phyloP scores from a whole-genome alignment of 306 rosid genomes.

The Citrullus colocynthis region DNA sequence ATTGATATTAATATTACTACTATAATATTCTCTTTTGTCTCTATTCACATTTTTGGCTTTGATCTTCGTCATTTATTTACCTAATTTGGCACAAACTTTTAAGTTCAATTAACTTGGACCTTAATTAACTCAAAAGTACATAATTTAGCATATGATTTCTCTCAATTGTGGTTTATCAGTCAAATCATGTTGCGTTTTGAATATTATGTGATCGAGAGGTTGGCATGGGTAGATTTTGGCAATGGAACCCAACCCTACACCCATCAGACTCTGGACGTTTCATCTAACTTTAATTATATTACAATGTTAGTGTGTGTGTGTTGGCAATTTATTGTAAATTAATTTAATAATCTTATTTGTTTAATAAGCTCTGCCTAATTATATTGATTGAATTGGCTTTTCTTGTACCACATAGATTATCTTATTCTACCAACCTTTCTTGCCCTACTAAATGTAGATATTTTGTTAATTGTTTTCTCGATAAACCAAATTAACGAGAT shows the following conservation, averaged over 20 bases:
- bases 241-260: slow-evolving; percentile 27
- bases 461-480: neutral
- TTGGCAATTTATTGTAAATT: neutral
- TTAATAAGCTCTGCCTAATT: neutral
- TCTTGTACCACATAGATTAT: neutral
- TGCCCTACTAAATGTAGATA: neutral
- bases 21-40: neutral
- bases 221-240: neutral
- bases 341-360: neutral
- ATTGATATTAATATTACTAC: neutral
- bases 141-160: neutral
- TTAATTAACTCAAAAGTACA: neutral
- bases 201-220: neutral
- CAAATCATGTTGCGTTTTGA: neutral
- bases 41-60: neutral
- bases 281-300: slow-evolving; percentile 17
- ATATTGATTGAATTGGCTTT: neutral
- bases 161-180: neutral
- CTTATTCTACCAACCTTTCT: neutral
- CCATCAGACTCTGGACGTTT: slow-evolving; percentile 37
- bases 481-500: neutral
- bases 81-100: neutral
- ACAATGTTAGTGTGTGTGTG: neutral
- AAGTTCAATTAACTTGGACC: neutral
- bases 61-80: neutral